Conservation (phyloP, 2,329 filamentous ascomycete genomes). For the Aspergillus fumigatus region DNA sequence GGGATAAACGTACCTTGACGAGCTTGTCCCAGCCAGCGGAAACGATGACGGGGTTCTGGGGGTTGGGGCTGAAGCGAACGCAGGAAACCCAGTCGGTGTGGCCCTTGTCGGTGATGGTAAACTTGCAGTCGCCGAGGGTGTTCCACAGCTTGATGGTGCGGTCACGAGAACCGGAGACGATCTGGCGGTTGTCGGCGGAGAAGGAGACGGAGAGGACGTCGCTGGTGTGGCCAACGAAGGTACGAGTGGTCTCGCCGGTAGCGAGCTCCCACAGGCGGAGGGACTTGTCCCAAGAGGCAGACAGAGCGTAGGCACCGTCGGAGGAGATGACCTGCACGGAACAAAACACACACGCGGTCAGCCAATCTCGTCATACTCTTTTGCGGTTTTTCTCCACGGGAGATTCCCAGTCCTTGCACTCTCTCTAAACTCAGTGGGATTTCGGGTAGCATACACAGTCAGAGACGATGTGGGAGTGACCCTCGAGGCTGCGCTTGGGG, state of each 20-base stretch:
- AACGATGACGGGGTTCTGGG: slow-evolving; percentile 99
- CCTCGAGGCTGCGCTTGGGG: slow-evolving; percentile 97
- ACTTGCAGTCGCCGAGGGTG: slow-evolving; percentile 99
- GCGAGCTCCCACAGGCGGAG: slow-evolving; percentile 99
- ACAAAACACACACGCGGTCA: slow-evolving; percentile 23
- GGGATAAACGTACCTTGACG: slow-evolving; percentile 75
- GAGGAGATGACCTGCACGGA: slow-evolving; percentile 85
- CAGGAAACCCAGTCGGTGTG: slow-evolving; percentile 99
- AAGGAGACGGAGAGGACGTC: slow-evolving; percentile 99
- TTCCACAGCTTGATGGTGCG: slow-evolving; percentile 99
- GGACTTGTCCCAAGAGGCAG: slow-evolving; percentile 99
- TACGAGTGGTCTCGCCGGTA: slow-evolving; percentile 92
- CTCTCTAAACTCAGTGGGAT: slow-evolving; percentile 1
- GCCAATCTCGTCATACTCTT: slow-evolving; percentile 17
- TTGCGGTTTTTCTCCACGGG: slow-evolving; percentile 5
- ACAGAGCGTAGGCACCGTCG: slow-evolving; percentile 97
- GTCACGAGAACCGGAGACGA: slow-evolving; percentile 97
- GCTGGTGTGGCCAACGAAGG: slow-evolving; percentile 98
- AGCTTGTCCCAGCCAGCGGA: slow-evolving; percentile 99
- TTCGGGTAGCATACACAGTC: slow-evolving; percentile 78
- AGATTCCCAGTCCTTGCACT: slow-evolving; percentile 7
- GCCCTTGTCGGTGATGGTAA: slow-evolving; percentile 99
- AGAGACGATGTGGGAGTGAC: slow-evolving; percentile 99
- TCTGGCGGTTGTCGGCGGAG: slow-evolving; percentile 99
- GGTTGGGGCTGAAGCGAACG: slow-evolving; percentile 99